Base-by-base conservation (phyloP, 1,284 basidiomycete genomes). In the Rhodotorula sp. region DNA sequence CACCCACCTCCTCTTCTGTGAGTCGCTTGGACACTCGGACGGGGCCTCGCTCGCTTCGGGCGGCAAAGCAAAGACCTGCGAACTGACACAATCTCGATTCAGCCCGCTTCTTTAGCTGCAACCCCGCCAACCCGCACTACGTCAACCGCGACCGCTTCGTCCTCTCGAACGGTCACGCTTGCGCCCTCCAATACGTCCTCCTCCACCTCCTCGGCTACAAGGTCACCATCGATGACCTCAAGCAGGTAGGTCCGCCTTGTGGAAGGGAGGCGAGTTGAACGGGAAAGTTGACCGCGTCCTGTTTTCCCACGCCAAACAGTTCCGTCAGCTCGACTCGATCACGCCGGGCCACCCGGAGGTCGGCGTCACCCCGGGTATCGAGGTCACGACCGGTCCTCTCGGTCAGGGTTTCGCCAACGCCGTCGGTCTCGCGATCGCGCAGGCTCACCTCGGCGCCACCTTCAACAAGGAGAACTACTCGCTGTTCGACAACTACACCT, bases 331-430 rank as follows among this genome's bases (percentile, higher is more conserved):
- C 69, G 89, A 88, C 80, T 95, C 92, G 49, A 84, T 88, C 80
- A 95, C 93, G 60, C 92, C 92, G 37, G 94, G 94, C 78, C 74
- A 75, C 71, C 74, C 74, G 49, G 94, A 97, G 82, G 84, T 87
- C 68, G 86, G 87, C 70, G 90, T 94, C 81, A 94, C 93, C 30
- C 91, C 93, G 76, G 94, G 94, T 78, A 87, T 97, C 74, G 94
- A 97, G 83, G 93, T 96, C 75, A 97, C 94, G 77, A 97, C 95
- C 68, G 95, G 94, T 73, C 94, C 95, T 71, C 89, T 97, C 48
- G 94, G 94, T 62, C 94, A 97, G 83, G 93, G 93, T 62, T 90
- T 97, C 80, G 87, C 90, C 77, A 95, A 94, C 81, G 91, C 87
- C 71, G 92, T 97, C 75, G 94, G 94, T 82, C 84, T 97, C 65